Evolutionary conservation across 768 basidiomycete genomes (phyloP), one percentile per base, ranked within the genome.

Genomic region (Cyclocybe aegerita): DNA sequence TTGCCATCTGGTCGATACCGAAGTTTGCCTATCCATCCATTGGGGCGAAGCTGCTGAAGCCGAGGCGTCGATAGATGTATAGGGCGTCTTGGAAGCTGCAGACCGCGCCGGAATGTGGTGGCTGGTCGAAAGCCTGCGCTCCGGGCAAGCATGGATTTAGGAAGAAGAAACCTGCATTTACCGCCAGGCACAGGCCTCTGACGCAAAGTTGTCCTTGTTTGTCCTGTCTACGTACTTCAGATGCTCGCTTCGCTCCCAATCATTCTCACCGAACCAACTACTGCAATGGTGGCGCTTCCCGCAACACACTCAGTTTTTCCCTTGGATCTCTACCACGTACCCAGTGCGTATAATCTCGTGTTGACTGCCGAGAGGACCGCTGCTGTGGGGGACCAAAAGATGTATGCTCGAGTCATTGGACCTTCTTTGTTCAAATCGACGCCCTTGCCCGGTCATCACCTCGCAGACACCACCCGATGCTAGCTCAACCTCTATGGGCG

Each of bases 1-100:
- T 64, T 65, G 31, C 72, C 72, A 62, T 74, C 69, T 29, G 54
- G 56, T 54, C 65, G 61, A 58, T 63, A 70, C 52, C 65, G 68
- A 36, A 71, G 12, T 53, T 59, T 69, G 8, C 57, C 53, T 36
- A 60, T 59, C 43, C 66, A 48, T 11, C 62, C 61, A 10, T 60
- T 48, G 7, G 64, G 61, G 14, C 63, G 60, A 31, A 54, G 31
- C 38, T 56, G 52, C 41, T 53, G 56, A 15, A 39, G 31, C 16
- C 32, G 51, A 12, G 53, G 54, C 31, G 33, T 6, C 10, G 61
- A 53, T 40, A 41, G 50, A 48, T 56, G 44, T 34, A 56, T 34
- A 10, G 59, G 48, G 14, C 37, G 40, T 48, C 48, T 54, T 14
- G 51, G 47, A 14, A 29, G 16, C 45, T 55, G 59, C n/a, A 62